Conservation (phyloP, 805 yeast species). For the Candida lessepsii region DNA sequence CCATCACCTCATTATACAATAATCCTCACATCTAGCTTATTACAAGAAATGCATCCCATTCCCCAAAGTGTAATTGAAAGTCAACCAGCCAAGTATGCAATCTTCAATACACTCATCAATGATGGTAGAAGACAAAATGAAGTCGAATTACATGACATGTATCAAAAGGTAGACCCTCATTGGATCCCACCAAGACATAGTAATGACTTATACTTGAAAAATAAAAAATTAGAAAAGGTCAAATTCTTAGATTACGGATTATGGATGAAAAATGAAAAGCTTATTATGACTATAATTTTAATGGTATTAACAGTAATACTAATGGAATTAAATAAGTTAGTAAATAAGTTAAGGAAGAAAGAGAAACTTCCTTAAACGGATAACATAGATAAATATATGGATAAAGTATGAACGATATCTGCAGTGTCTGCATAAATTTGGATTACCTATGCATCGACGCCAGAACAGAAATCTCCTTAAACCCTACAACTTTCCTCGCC, state of each 20-base stretch:
- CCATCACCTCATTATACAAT: slow-evolving; percentile 75
- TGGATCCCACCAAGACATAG: slow-evolving; percentile 29
- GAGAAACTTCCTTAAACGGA: slow-evolving; percentile 3
- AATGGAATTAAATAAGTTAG: slow-evolving; percentile 8
- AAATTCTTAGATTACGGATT: slow-evolving; percentile 45
- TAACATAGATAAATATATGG: too few relatives aligned
- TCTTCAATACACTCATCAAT: slow-evolving; percentile 57
- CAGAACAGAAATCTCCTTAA: too few relatives aligned
- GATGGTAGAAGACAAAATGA: slow-evolving; percentile 52
- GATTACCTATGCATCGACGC: too few relatives aligned
- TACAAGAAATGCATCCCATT: slow-evolving; percentile 28
- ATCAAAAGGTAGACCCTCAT: slow-evolving; percentile 26
- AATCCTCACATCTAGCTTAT: slow-evolving; percentile 45
- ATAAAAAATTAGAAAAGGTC: slow-evolving; percentile 33
- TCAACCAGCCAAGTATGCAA: slow-evolving; percentile 34
- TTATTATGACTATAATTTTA: slow-evolving; percentile 39
- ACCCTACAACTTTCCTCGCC: too few relatives aligned
- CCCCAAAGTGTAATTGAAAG: slow-evolving; percentile 28
- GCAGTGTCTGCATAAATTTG: too few relatives aligned
- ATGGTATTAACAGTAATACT: slow-evolving; percentile 19
- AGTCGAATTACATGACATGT: slow-evolving; percentile 52
- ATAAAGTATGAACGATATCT: too few relatives aligned
- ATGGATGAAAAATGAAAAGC: slow-evolving; percentile 49
- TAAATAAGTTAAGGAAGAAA: slow-evolving; percentile 1
- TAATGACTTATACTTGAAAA: slow-evolving; percentile 27